Evolutionary conservation across 2,329 filamentous ascomycete genomes (phyloP).

Genomic region (Trichophyton benhamiae): DNA sequence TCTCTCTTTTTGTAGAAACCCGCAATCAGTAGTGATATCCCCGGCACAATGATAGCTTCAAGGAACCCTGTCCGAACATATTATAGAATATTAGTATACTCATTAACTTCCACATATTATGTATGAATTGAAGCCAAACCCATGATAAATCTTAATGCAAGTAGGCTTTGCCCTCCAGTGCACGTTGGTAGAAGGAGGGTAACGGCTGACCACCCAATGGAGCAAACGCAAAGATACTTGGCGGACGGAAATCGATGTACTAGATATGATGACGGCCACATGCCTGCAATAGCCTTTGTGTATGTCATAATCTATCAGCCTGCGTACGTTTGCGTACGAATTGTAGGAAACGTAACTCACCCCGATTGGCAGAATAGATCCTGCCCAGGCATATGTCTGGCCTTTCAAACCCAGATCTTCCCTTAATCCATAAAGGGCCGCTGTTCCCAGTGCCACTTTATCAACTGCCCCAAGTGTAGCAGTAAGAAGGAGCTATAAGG

Average conservation of each 20-base stretch:
- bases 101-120: not conserved
- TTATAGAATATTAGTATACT: not conserved
- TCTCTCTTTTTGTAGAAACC: constrained; percentile 30
- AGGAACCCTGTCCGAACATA: constrained; percentile 15
- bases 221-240: constrained; percentile 42
- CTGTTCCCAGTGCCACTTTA: constrained; percentile 25
- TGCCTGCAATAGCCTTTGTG: constrained; percentile 34
- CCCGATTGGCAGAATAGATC: constrained; percentile 21
- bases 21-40: constrained; percentile 26
- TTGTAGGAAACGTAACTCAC: constrained; percentile 8
- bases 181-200: constrained; percentile 39
- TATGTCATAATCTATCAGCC: not conserved
- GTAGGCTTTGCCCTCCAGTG: constrained; percentile 36
- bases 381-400: constrained; percentile 41
- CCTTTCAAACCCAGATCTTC: constrained; percentile 39
- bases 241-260: constrained; percentile 39
- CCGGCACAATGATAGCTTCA: constrained; percentile 26
- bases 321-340: not conserved
- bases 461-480: constrained; percentile 22
- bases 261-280: constrained; percentile 31
- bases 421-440: constrained; percentile 43
- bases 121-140: constrained; percentile 15
- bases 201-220: constrained; percentile 41
- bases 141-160: constrained; percentile 27
- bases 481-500: constrained; percentile 17